Base-by-base conservation (phyloP, 768 basidiomycete species). In the Hypholoma sublateritium region DNA sequence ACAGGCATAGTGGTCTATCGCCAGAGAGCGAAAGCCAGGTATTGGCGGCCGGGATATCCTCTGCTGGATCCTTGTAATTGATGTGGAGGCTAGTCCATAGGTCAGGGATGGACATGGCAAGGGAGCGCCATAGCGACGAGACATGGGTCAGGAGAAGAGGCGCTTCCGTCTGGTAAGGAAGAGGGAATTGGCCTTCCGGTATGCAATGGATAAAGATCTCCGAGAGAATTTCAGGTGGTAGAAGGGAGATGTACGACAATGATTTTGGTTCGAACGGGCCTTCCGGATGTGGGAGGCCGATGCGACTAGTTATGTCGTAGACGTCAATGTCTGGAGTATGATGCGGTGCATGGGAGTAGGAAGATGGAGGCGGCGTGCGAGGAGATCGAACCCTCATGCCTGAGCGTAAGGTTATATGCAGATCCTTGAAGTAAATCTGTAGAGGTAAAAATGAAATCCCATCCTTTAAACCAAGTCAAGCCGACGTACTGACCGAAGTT, bases 61-160 rank as follows among this genome's bases (percentile, higher is more conserved):
- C 63, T 9, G 55, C 52, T 16, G 65, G 65, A 54, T 67, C 66
- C 44, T 65, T 69, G 60, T 71, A 71, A 48, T 68, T 63, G 59
- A 71, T 65, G 46, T 73, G 70, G n/a, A 73, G 58, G 7, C 63
- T 43, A 1, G 67, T 50, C 72, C 72, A 73, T 1, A 73, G 65
- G 17, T 65, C 62, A 34, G 69, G 70, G 2, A 61, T 65, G 24
- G 67, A 61, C 35, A 67, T 45, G 22, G 70, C 66, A 6, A 71
- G 58, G 22, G 59, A 42, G 19, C 72, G 65, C 69, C 69, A 71
- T 37, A 59, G 44, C 4, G 64, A 59, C 19, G 67, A 73, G 12
- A 71, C 62, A 41, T 69, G 69, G 16, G 63, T 64, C 41, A 70
- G 63, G 19, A 68, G 62, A 21, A 73, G 61, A 14, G 72, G 72